Base-by-base conservation (phyloP, 2,329 filamentous ascomycete species). In the Claviceps sp. region DNA sequence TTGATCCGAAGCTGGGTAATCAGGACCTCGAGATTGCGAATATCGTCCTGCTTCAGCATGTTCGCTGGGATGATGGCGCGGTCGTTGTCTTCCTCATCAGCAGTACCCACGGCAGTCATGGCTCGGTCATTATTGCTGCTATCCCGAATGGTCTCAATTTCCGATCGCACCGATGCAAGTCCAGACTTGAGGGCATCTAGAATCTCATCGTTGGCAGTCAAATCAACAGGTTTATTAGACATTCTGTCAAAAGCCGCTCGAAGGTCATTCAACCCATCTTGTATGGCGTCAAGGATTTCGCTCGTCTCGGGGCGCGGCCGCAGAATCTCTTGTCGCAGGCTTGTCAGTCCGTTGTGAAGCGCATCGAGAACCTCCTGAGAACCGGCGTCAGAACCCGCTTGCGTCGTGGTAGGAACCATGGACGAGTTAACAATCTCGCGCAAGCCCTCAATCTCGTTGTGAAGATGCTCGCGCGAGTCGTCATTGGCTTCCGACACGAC, bases 171-270 rank as follows among this genome's bases (percentile, higher is more conserved):
- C 41, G 77, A 78, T 44, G 85, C 82, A 8, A 97, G 73, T 0
- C 89, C 90, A n/a, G 82, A 77, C 64, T 86, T 94, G 52, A 97
- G 75, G 0, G 87, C 88, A 54, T 95, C 87, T 1, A 96, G 74
- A 50, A 96, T 90, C 67, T 96, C 89, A 57, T 95, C 87, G 54
- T 87, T 91, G 53, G 88, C 83, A 0, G 85, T 90, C 66, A 91
- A 77, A 60, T 95, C 89, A 0, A 81, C 73, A 5, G 89, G 87
- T 68, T 89, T 93, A 63, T 91, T 83, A 22, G 81, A 74, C 16
- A 93, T 76, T 61, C 75, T 77, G 54, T 95, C 89, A 53, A 97
- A 84, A 55, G 89, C 85, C 30, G 75, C 73, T 26, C 87, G 82
- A 8, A 97, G 73, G 47, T 84, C 82, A 56, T 86, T 82, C 6